phyloP scores from a whole-genome alignment of 805 yeast genomes.

The Grigorovia yakushimaensis region DNA sequence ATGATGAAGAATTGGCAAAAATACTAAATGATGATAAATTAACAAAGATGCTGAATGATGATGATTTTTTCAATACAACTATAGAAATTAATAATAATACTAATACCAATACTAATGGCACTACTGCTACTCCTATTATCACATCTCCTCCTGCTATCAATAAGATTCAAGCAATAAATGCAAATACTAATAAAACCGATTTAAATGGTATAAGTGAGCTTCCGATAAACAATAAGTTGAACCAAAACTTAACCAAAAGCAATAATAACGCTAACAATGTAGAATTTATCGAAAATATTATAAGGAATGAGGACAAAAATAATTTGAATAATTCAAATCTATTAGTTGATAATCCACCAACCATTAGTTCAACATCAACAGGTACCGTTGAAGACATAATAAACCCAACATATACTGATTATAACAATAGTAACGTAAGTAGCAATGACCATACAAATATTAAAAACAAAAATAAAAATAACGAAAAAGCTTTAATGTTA shows the following conservation, averaged over 20 bases:
- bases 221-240: not conserved
- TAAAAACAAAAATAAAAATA: not conserved
- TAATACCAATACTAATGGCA: not conserved
- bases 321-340: not conserved
- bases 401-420: constrained; percentile 14
- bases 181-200: not conserved
- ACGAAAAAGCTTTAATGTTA: constrained; percentile 2
- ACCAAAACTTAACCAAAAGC: not conserved
- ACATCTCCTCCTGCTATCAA: not conserved
- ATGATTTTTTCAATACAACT: not conserved
- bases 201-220: not conserved
- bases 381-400: constrained; percentile 23
- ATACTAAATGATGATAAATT: constrained; percentile 7
- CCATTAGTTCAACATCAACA: constrained; percentile 1
- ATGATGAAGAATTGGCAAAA: constrained; percentile 23
- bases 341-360: not conserved
- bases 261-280: too few relatives aligned
- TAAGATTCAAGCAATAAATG: not conserved
- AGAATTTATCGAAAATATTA: not conserved
- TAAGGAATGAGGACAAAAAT: not conserved
- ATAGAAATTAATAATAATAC: not conserved
- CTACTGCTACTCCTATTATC: not conserved
- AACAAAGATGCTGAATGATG: not conserved
- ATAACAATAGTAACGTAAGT: not conserved
- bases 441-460: too few relatives aligned